Evolutionary conservation across 148 eudicot genomes (phyloP).

Genomic region (Heliosperma pusillum): DNA sequence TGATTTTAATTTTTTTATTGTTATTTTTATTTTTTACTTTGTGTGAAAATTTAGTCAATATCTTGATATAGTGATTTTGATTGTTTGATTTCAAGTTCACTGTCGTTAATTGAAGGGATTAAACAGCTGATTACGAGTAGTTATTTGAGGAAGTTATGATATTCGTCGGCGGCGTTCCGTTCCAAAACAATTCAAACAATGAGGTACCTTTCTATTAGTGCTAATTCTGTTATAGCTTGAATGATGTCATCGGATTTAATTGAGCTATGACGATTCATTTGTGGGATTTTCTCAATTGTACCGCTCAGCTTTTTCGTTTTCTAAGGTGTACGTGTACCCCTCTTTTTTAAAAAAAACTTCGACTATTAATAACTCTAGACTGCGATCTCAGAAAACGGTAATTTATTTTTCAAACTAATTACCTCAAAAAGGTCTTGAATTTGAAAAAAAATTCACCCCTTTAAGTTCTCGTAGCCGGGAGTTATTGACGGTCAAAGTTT

Average conservation of each 20-base stretch:
- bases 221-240: background rate
- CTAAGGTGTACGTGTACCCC: too few relatives aligned
- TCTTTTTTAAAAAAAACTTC: too few relatives aligned
- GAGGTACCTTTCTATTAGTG: slow-evolving; percentile 18
- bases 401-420: too few relatives aligned
- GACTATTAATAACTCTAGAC: too few relatives aligned
- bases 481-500: too few relatives aligned
- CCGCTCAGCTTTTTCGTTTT: too few relatives aligned
- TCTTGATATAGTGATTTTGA: background rate
- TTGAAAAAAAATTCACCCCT: too few relatives aligned
- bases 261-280: background rate
- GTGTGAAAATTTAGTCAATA: background rate
- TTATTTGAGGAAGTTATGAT: slow-evolving; percentile 34
- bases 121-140: background rate
- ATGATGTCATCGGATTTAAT: background rate
- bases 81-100: background rate
- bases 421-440: too few relatives aligned
- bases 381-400: too few relatives aligned
- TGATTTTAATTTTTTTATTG: background rate
- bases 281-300: too few relatives aligned
- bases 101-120: background rate
- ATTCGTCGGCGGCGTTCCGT: slow-evolving; percentile 41
- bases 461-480: too few relatives aligned
- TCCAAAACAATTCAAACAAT: slow-evolving; percentile 30
- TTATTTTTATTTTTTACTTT: background rate